phyloP scores from a whole-genome alignment of 164 flowering plant species.

The Warburgia ugandensis region DNA sequence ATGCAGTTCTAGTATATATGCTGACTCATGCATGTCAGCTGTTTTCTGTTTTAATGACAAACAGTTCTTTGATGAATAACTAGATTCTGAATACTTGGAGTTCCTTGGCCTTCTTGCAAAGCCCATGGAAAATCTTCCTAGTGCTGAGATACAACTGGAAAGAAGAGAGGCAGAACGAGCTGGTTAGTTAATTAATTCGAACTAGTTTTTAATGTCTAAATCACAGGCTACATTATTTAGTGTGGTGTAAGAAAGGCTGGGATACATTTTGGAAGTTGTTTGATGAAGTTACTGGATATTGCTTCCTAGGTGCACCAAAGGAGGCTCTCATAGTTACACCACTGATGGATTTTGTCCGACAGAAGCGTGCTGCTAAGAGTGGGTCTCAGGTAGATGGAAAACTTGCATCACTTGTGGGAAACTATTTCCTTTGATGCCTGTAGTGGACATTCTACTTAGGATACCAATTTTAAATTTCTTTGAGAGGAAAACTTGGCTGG shows the following conservation, averaged over 20 bases:
- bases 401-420: too few species aligned
- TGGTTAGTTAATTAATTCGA: too few species aligned
- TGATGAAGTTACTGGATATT: too few species aligned
- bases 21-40: not conserved
- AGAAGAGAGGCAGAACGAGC: slow-evolving; percentile 81
- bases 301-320: slow-evolving; percentile 46
- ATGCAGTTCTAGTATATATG: not conserved
- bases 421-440: too few species aligned
- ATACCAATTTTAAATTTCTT: too few species aligned
- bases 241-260: too few species aligned
- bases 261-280: too few species aligned
- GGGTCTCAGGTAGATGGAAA: slow-evolving; percentile 71
- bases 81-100: slow-evolving; percentile 86
- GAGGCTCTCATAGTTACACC: slow-evolving; percentile 73
- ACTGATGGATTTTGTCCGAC: slow-evolving; percentile 81
- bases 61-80: slow-evolving; percentile 23
- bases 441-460: too few species aligned
- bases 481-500: too few species aligned
- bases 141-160: slow-evolving; percentile 91
- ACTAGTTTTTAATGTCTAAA: slow-evolving; percentile 1
- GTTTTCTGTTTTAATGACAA: slow-evolving; percentile 13
- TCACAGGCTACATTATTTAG: too few species aligned
- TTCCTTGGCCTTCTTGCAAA: slow-evolving; percentile 75
- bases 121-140: slow-evolving; percentile 93
- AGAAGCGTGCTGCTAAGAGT: slow-evolving; percentile 80